Evolutionary conservation across 2,329 filamentous ascomycete species (phyloP).

Genomic region (Ophiobolus disseminans): DNA sequence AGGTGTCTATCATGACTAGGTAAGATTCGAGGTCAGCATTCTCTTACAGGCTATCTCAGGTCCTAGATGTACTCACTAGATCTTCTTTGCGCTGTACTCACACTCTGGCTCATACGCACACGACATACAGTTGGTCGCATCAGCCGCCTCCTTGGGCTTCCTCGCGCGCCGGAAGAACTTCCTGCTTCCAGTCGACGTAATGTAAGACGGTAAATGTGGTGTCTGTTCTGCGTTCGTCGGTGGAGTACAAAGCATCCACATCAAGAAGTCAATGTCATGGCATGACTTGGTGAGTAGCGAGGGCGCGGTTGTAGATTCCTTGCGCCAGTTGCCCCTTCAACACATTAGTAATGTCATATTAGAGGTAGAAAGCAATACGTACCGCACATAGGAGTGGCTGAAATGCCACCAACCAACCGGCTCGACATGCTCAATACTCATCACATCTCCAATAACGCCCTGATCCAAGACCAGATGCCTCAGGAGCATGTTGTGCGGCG

Average conservation of each 20-base stretch:
- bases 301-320: conserved; percentile 75
- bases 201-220: conserved; percentile 75
- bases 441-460: conserved; percentile 78
- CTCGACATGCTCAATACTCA: conserved; percentile 89
- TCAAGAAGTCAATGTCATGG: conserved; percentile 90
- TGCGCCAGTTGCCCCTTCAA: conserved; percentile 85
- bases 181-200: conserved; percentile 78
- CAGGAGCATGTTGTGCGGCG: conserved; percentile 87
- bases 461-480: conserved; percentile 79
- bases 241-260: conserved; percentile 89
- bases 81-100: conserved; percentile 82
- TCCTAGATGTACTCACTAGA: too few species aligned
- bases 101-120: conserved; percentile 79
- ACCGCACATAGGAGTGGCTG: conserved; percentile 64
- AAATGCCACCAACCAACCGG: conserved; percentile 98
- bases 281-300: conserved; percentile 94
- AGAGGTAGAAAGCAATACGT: conserved; percentile 13
- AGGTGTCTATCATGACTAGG: conserved; percentile 72
- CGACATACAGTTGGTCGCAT: conserved; percentile 84
- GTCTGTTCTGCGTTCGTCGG: conserved; percentile 50
- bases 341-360: conserved; percentile 2
- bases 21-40: too few species aligned
- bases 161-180: conserved; percentile 78
- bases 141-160: conserved; percentile 77
- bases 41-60: too few species aligned